Percentiles rank a stretch among this genome's conserved stretches.
Evolutionary conservation across 2,329 filamentous ascomycete species (phyloP).

Genomic region (Alternaria gaisen): DNA sequence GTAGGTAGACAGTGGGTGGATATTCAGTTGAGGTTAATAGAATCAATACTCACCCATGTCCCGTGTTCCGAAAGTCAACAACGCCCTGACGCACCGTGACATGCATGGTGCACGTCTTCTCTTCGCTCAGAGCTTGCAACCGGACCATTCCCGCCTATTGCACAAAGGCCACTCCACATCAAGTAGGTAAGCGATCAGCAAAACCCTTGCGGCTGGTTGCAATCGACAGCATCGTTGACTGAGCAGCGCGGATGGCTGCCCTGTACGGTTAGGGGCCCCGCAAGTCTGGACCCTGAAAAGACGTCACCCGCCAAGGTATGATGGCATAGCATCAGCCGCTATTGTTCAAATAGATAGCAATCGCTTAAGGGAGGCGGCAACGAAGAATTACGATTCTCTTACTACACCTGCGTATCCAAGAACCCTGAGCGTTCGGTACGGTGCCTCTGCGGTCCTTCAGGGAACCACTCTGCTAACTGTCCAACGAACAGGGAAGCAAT

Average conservation of each 20-base stretch:
- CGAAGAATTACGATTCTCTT: constrained; percentile 7
- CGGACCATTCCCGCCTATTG: constrained; percentile 15
- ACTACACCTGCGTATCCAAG: neutral
- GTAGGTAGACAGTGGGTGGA: neutral
- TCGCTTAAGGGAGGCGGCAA: constrained; percentile 2
- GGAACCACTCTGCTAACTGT: neutral
- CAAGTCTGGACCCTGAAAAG: constrained; percentile 26
- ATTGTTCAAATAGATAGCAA: constrained; percentile 14
- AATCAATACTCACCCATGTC: neutral
- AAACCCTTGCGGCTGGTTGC: constrained; percentile 9
- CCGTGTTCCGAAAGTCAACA: neutral
- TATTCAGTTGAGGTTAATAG: neutral
- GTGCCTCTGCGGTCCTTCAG: neutral
- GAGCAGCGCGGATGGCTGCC: constrained; percentile 10
- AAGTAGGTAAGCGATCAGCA: constrained; percentile 3
- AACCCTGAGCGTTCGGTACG: neutral
- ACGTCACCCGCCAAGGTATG: constrained; percentile 28
- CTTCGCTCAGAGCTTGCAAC: neutral
- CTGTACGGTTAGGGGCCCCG: constrained; percentile 16
- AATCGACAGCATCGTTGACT: constrained; percentile 12
- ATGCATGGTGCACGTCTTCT: constrained; percentile 4
- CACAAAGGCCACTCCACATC: neutral
- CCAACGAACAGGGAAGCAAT: constrained; percentile 3
- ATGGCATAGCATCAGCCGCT: constrained; percentile 18
- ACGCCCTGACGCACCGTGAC: constrained; percentile 8